A percentile compares a stretch with the other conserved stretches of the same genome.
Conservation (phyloP, 352 stramenopile species). For the Globisporangium takayamanum region DNA sequence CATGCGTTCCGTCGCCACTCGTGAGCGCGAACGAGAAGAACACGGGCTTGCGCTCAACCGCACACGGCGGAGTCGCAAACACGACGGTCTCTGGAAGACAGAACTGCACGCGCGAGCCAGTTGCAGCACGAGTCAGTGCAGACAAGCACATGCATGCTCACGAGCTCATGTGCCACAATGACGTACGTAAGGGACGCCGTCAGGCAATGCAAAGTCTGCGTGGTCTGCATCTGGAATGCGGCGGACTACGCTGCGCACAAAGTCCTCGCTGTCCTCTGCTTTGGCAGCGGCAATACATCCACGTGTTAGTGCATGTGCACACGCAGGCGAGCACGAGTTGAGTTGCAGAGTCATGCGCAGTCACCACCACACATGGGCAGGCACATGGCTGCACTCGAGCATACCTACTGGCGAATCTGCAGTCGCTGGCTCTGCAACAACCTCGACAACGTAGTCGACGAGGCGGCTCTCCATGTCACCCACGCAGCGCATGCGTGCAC, state of each 20-base stretch:
- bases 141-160: not conserved
- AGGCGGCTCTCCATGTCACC: conserved; percentile 25
- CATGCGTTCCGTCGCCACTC: conserved; percentile 54
- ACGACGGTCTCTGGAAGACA: conserved; percentile 57
- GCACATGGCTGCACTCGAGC: not conserved
- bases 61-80: conserved; percentile 35
- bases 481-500: too few relatives aligned
- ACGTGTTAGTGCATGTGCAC: not conserved
- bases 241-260: conserved; percentile 34
- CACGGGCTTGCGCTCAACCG: conserved; percentile 39
- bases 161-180: not conserved
- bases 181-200: conserved; percentile 64
- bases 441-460: conserved; percentile 75
- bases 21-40: conserved; percentile 84
- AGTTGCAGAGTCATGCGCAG: not conserved
- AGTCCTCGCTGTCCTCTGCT: conserved; percentile 25
- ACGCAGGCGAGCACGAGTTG: not conserved
- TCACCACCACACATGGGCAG: not conserved
- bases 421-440: conserved; percentile 33
- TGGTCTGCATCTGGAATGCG: conserved; percentile 45
- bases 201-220: conserved; percentile 54
- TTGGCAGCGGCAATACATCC: not conserved
- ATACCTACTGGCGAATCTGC: not conserved
- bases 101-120: conserved; percentile 32
- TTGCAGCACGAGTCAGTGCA: not conserved